Conservation (phyloP, 768 basidiomycete species). For the Baorangia bicolor region DNA sequence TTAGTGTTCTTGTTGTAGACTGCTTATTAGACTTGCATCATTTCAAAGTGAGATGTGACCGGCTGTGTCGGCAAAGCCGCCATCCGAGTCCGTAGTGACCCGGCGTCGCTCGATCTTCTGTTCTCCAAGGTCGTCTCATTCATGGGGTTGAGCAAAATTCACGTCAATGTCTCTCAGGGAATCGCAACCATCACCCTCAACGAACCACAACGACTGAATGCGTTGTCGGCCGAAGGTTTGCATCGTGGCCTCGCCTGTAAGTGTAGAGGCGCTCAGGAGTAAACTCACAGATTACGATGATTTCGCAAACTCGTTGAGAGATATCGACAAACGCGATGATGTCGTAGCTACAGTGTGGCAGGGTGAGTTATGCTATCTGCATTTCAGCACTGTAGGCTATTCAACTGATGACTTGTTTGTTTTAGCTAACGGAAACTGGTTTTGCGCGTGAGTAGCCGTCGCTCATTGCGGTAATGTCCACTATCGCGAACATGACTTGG, state of each 20-base stretch:
- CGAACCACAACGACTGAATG: constrained; percentile 58
- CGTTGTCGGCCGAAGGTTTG: constrained; percentile 50
- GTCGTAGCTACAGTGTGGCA: constrained; percentile 69
- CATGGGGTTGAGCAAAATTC: constrained; percentile 43
- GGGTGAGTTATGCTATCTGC: constrained; percentile 36
- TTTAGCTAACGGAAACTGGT: constrained; percentile 66
- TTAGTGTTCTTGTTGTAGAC: neutral
- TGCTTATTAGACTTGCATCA: neutral
- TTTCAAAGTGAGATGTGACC: neutral
- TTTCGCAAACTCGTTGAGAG: constrained; percentile 56
- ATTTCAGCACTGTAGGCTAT: neutral
- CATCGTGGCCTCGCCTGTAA: constrained; percentile 17
- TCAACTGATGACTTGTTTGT: neutral
- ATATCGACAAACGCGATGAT: constrained; percentile 57
- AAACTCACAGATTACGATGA: constrained; percentile 53
- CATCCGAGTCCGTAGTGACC: neutral
- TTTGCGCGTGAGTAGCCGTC: constrained; percentile 57
- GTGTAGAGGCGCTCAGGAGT: neutral
- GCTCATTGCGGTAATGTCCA: neutral
- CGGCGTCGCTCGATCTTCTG: neutral
- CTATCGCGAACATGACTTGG: neutral
- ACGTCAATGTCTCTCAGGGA: constrained; percentile 47
- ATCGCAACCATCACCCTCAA: constrained; percentile 73
- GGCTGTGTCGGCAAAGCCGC: constrained; percentile 8
- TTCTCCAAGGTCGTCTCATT: neutral